Base-by-base conservation (phyloP, 2,329 filamentous ascomycete genomes). In the Stagonosporopsis tanaceti region DNA sequence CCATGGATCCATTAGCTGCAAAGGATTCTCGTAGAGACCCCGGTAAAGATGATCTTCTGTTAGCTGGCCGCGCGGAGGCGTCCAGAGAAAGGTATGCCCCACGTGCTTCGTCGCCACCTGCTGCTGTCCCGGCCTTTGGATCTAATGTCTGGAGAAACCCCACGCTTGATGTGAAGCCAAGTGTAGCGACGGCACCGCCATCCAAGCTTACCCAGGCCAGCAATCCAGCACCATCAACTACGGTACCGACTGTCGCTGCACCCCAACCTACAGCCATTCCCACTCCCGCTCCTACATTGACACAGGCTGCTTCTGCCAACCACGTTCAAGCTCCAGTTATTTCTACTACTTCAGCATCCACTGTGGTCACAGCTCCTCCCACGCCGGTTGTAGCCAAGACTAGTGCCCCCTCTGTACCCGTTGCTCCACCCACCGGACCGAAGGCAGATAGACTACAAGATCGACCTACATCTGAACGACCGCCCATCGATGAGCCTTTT, bases 61-160 rank as follows among this genome's bases (percentile, higher is more conserved):
- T 80, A 24, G 78, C 78, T 17, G 77, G 78, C 47, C 78, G 81
- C 38, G 77, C 76, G 37, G 80, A 82, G 57, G 75, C 78, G 7
- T 79, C 78, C 2, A 72, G 75, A 59, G 79, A 81, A 60, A 75
- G 79, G 38, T 81, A 81, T 67, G 77, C 75, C 37, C 77, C 78
- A 45, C 78, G 80, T 51, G 74, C 77, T 47, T 83, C 82, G 17
- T 83, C 83, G 11, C 82, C 83, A 35, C 82, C 82, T 27, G 81
- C 83, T 59, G 82, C 82, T 50, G 82, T 86, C 14, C 84, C 84
- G 25, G 82, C 83, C n/a, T 86, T 85, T 70, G 80, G 79, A 52
- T 70, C 78, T 35, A 77, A 78, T 62, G 78, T 78, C 24, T 80
- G 78, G 78, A 76, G 73, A 60, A 76, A 76, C 25, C 75, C 77